Conservation (phyloP, 225 moss, liverwort and hornwort genomes). For the Marchantia polymorpha region DNA sequence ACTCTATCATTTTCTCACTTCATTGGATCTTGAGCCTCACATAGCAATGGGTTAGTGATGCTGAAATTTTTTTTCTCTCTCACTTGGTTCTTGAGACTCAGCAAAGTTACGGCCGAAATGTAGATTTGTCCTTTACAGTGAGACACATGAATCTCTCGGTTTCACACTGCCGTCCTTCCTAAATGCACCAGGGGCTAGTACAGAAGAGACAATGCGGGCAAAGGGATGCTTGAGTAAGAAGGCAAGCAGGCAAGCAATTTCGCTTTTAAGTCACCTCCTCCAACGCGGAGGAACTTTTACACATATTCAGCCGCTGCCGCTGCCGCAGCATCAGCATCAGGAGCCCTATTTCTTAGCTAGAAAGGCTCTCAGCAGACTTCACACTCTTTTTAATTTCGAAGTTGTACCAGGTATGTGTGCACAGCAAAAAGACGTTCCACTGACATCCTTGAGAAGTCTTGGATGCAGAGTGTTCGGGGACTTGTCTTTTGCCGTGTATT, state of each 20-base stretch:
- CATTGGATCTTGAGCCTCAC: background rate
- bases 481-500: background rate
- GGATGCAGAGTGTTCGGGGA: background rate
- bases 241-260: background rate
- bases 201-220: background rate
- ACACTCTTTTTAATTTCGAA: background rate
- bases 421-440: background rate
- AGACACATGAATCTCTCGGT: background rate
- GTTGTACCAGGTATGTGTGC: conserved; percentile 7
- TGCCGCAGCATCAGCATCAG: background rate
- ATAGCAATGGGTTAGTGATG: background rate
- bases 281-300: conserved; percentile 2
- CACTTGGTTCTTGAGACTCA: background rate
- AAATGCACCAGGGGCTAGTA: conserved; percentile 10
- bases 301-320: no score
- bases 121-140: background rate
- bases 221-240: background rate
- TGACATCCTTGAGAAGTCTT: conserved; percentile 2
- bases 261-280: background rate
- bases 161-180: background rate
- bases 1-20: no score
- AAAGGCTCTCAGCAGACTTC: background rate
- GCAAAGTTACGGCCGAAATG: background rate
- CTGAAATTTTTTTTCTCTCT: background rate
- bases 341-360: background rate